Percentiles rank a stretch among this genome's conserved stretches.
Conservation (phyloP, 192 early-diverging fungal genomes). For the Coemansia sp. region DNA sequence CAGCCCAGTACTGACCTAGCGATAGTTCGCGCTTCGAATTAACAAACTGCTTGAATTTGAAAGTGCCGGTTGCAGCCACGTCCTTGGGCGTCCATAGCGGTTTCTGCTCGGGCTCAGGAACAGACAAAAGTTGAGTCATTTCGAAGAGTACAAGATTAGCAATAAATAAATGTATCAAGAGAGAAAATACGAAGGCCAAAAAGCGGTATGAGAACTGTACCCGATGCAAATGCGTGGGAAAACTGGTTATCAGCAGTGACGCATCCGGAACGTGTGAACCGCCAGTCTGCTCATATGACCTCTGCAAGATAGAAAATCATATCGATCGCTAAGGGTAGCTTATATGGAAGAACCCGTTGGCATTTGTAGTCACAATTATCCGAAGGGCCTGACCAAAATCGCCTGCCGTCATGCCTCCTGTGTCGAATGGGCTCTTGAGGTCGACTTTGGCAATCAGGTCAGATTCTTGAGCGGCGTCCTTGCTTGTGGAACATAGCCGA, state of each 20-base stretch:
- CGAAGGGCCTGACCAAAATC: neutral
- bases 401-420: neutral
- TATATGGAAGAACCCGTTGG: conserved; percentile 39
- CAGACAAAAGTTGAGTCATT: conserved; percentile 30
- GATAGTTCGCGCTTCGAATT: conserved; percentile 67
- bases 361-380: conserved; percentile 32
- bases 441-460: neutral
- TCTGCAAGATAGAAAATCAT: neutral
- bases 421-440: neutral
- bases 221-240: neutral
- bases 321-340: conserved; percentile 21
- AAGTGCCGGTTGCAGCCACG: conserved; percentile 63
- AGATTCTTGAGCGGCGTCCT: neutral
- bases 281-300: neutral
- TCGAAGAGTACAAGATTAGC: neutral
- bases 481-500: neutral
- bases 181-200: neutral
- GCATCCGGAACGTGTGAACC: neutral
- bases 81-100: conserved; percentile 70
- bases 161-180: neutral
- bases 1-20: conserved; percentile 18
- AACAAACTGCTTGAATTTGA: conserved; percentile 74
- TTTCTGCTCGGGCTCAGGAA: neutral
- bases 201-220: neutral
- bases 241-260: neutral